phyloP scores from a whole-genome alignment of 176 grass and related monocot species.

The Ananas comosus region DNA sequence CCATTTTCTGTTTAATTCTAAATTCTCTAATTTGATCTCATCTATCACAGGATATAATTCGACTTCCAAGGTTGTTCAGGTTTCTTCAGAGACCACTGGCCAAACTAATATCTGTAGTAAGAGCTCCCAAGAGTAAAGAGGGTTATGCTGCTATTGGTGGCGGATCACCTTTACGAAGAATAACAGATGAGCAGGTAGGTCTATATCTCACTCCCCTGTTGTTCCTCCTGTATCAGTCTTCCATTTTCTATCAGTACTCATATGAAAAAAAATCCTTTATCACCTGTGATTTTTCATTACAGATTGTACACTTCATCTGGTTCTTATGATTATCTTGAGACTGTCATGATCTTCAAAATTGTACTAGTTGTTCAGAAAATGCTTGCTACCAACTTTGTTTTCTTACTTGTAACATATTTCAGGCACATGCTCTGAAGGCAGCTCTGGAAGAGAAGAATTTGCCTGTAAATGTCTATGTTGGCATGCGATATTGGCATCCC shows the following conservation, averaged over 20 bases:
- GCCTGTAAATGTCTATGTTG: constrained; percentile 78
- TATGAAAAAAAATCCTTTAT: not conserved
- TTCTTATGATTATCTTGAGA: not conserved
- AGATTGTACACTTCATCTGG: not conserved
- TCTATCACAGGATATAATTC: constrained; percentile 74
- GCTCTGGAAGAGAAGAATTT: constrained; percentile 60
- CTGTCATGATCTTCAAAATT: not conserved
- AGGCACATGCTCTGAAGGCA: constrained; percentile 77
- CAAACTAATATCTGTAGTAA: constrained; percentile 74
- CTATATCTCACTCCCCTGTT: constrained; percentile 5
- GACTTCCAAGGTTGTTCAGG: constrained; percentile 74
- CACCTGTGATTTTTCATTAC: not conserved
- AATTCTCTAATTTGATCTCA: constrained; percentile 8
- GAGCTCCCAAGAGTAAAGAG: constrained; percentile 98
- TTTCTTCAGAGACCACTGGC: constrained; percentile 97
- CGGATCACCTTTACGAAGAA: constrained; percentile 83
- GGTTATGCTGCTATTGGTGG: constrained; percentile 94
- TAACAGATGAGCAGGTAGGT: constrained; percentile 99
- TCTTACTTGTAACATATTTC: constrained; percentile 20
- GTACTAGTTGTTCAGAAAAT: not conserved
- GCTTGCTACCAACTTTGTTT: not conserved
- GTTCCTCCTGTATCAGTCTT: not conserved
- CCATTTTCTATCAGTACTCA: not conserved
- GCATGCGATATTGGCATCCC: constrained; percentile 96
- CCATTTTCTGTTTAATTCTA: not conserved